Conservation (phyloP, 2,329 filamentous ascomycete species). For the Diaporthe amygdali region DNA sequence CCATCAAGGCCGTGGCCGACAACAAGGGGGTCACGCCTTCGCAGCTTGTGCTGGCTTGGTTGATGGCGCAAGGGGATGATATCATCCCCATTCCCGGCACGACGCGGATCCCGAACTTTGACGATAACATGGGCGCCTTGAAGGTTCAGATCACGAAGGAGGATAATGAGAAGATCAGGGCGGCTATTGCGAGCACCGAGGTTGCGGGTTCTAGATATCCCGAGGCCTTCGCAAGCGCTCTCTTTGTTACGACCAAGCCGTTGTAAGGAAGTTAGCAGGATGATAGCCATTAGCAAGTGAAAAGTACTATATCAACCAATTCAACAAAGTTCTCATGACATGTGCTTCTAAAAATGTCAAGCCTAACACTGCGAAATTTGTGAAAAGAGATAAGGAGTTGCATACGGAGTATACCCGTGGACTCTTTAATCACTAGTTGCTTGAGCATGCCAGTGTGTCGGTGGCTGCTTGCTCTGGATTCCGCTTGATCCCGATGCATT, state of each 20-base stretch:
- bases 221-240: neutral
- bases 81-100: slow-evolving; percentile 59
- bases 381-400: too few species aligned
- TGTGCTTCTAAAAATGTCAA: neutral
- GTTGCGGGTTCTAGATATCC: slow-evolving; percentile 5
- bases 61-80: slow-evolving; percentile 51
- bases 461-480: too few species aligned
- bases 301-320: neutral
- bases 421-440: too few species aligned
- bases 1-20: slow-evolving; percentile 33
- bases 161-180: slow-evolving; percentile 16
- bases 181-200: neutral
- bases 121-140: slow-evolving; percentile 44
- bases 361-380: neutral
- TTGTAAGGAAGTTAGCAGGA: neutral
- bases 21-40: slow-evolving; percentile 47
- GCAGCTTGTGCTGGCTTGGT: slow-evolving; percentile 64
- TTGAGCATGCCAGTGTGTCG: too few species aligned
- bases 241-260: slow-evolving; percentile 8
- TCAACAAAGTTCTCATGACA: too few species aligned
- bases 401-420: too few species aligned
- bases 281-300: neutral
- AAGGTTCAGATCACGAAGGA: slow-evolving; percentile 14
- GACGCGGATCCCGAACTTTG: slow-evolving; percentile 45
- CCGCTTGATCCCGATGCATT: too few species aligned